phyloP scores from a whole-genome alignment of 768 basidiomycete species.

The Trametes cubensis region DNA sequence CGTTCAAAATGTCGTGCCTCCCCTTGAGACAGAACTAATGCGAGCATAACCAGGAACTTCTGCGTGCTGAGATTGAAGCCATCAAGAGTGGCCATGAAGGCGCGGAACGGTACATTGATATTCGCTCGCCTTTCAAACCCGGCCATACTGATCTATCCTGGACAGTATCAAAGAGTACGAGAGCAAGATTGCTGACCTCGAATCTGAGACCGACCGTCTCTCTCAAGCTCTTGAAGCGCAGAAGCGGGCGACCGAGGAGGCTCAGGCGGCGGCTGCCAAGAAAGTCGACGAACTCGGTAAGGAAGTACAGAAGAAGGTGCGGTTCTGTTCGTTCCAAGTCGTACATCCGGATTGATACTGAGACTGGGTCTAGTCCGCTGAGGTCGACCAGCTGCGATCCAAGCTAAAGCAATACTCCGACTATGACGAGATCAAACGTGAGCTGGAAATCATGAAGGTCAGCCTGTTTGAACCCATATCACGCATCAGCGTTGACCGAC shows the following conservation, averaged over 20 bases:
- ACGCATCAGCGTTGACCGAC: background rate
- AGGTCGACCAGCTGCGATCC: slow-evolving; percentile 68
- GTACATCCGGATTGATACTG: background rate
- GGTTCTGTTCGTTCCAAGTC: background rate
- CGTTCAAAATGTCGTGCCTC: slow-evolving; percentile 26
- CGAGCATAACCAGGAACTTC: slow-evolving; percentile 65
- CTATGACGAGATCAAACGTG: slow-evolving; percentile 97
- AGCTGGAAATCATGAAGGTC: slow-evolving; percentile 98
- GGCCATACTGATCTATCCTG: slow-evolving; percentile 7
- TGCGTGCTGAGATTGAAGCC: slow-evolving; percentile 93
- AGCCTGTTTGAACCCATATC: background rate
- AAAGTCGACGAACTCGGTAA: slow-evolving; percentile 61
- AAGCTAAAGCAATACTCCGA: slow-evolving; percentile 76
- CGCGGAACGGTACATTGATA: slow-evolving; percentile 58
- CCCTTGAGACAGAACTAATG: background rate
- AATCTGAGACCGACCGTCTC: slow-evolving; percentile 73
- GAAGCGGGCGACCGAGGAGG: slow-evolving; percentile 49
- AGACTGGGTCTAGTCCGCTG: slow-evolving; percentile 46
- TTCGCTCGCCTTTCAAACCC: background rate
- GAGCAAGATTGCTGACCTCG: slow-evolving; percentile 71
- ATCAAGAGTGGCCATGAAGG: slow-evolving; percentile 78
- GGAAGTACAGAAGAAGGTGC: slow-evolving; percentile 63
- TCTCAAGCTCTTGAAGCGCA: slow-evolving; percentile 68
- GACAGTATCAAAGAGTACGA: slow-evolving; percentile 73
- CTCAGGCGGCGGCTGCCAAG: slow-evolving; percentile 51